Base-by-base conservation (phyloP, 2,329 filamentous ascomycete species). In the Endoconidiophora laricicola region DNA sequence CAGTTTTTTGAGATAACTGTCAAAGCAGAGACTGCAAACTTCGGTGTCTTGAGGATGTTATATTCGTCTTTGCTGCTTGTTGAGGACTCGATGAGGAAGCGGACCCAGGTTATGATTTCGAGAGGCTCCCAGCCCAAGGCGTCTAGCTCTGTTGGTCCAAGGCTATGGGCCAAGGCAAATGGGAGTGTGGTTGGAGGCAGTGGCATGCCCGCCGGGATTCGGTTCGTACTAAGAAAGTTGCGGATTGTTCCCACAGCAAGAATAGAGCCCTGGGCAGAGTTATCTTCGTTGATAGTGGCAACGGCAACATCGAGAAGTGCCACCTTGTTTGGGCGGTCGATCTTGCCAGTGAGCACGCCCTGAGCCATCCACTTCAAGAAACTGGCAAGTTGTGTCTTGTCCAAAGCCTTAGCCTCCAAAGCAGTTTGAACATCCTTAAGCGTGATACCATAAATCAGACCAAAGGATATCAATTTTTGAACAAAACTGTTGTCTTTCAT, bases 81-180 rank as follows among this genome's bases (percentile, higher is more conserved):
- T 7, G 76, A 70, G 12, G 78, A 79, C 51, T 80, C 76, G n/a
- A 93, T 66, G 36, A 98, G 69, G 64, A 83, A 94, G 20, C 78
- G 71, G 22, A 95, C 64, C 91, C 93, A 98, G 22, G 83, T 79
- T 2, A 88, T 76, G 56, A 94, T 75, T 36, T 90, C 85, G 5
- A 98, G 66, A 54, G 90, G 79, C 50, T 80, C 74, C 88, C 91
- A 98, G 1, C 86, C 86, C 6, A 98, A 72, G 14, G 83, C 79
- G 55, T 86, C 78, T 36, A 98, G 65, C 58, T 94, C 81, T 14
- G 70, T 67, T 22, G 72, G 68, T 4, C 69, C 70, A n/a, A 87
- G 74, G 22, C 70, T 69, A 57, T 78, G 83, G 0, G 87, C 93
- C 56, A 90, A 83, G n/a, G 78, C 72, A 60, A 87, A 86, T 0